Evolutionary conservation across 2,329 filamentous ascomycete genomes (phyloP).

Genomic region (Grosmannia serpens): DNA sequence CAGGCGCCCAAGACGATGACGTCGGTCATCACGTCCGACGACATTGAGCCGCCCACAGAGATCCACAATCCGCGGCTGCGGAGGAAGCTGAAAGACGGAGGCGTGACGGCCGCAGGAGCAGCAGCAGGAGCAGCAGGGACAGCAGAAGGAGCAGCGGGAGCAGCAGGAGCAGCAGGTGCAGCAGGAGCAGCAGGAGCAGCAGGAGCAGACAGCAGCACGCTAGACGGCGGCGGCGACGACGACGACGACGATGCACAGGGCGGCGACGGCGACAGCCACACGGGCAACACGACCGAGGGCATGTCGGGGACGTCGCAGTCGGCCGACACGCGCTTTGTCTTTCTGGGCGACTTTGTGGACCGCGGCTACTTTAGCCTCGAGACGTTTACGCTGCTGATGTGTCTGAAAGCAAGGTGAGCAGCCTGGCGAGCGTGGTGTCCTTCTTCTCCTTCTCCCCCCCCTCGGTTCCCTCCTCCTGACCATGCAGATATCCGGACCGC

Average conservation of each 20-base stretch:
- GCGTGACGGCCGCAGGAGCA: conserved; percentile 21
- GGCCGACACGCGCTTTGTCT: conserved; percentile 46
- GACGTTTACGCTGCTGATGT: conserved; percentile 94
- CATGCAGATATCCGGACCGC: conserved; percentile 74
- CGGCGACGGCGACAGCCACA: conserved; percentile 18
- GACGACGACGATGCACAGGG: neutral
- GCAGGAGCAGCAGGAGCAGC: conserved; percentile 30
- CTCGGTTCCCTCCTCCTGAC: conserved; percentile 14
- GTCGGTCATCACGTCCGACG: conserved; percentile 74
- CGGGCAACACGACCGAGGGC: conserved; percentile 22
- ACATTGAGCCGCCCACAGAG: conserved; percentile 80
- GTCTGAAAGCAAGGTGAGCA: conserved; percentile 61
- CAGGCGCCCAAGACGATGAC: conserved; percentile 58
- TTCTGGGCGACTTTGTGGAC: conserved; percentile 86
- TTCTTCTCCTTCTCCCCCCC: neutral
- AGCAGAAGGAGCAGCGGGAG: conserved; percentile 32
- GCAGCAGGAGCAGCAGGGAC: conserved; percentile 30
- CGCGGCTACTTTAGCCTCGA: conserved; percentile 96
- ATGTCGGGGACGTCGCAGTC: conserved; percentile 26
- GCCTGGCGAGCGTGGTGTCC: too few species aligned
- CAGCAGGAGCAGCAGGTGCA: conserved; percentile 34
- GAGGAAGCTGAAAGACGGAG: conserved; percentile 67
- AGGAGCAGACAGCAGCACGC: conserved; percentile 29
- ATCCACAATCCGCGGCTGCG: conserved; percentile 81
- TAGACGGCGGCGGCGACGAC: conserved; percentile 9